These are phyloP conservation scores for Bauhinia variegata DNA, from an alignment of 306 rosid genomes.

Conservation along the genomic window DNA sequence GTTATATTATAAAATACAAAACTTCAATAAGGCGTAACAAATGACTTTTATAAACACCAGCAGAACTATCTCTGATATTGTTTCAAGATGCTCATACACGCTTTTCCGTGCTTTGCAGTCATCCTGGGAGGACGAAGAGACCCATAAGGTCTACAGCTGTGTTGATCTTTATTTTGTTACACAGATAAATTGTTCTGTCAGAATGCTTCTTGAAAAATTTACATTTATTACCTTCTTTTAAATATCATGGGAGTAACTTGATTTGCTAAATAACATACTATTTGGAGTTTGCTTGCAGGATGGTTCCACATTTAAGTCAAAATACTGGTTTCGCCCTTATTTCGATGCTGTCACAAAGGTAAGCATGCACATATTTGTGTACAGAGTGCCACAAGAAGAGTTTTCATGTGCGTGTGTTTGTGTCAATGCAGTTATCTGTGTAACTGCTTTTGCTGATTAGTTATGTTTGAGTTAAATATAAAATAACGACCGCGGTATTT, in stretches of 20 bases:
- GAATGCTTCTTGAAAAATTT: slow-evolving; percentile 9
- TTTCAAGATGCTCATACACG: slow-evolving; percentile 33
- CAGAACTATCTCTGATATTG: background rate
- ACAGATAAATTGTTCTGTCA: slow-evolving; percentile 58
- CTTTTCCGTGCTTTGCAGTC: slow-evolving; percentile 67
- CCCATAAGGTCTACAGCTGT: slow-evolving; percentile 67
- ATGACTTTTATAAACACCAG: too few relatives aligned
- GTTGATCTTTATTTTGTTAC: slow-evolving; percentile 87
- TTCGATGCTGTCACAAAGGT: slow-evolving; percentile 91
- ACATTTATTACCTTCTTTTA: background rate
- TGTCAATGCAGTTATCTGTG: slow-evolving; percentile 16
- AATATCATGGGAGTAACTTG: slow-evolving; percentile 5
- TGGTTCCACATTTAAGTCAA: slow-evolving; percentile 86
- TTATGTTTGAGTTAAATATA: slow-evolving; percentile 12
- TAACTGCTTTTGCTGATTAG: slow-evolving; percentile 22
- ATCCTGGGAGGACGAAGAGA: slow-evolving; percentile 75
- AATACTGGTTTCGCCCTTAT: slow-evolving; percentile 84
- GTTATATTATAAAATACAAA: too few relatives aligned
- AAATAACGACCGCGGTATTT: slow-evolving; percentile 2
- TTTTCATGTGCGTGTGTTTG: slow-evolving; percentile 7
- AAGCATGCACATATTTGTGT: slow-evolving; percentile 4
- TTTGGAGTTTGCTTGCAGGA: slow-evolving; percentile 65
- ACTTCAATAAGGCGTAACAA: too few relatives aligned
- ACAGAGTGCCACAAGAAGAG: background rate
- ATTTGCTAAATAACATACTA: slow-evolving; percentile 27